phyloP scores from a whole-genome alignment of 345 rosid genomes.

The Cardiospermum halicacabum region DNA sequence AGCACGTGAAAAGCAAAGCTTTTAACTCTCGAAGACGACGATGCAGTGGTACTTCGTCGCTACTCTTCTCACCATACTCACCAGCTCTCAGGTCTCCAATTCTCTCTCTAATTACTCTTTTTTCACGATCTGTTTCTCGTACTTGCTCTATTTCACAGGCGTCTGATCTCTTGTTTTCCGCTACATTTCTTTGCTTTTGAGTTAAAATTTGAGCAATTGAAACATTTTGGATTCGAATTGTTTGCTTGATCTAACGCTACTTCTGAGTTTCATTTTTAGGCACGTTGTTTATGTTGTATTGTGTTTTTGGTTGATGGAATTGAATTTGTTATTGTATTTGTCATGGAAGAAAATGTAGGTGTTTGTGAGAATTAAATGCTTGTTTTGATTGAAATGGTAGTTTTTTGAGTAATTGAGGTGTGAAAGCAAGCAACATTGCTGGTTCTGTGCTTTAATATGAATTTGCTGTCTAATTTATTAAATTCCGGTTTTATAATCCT shows the following conservation, averaged over 20 bases:
- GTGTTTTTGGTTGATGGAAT: not conserved
- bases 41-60: slow-evolving; percentile 56
- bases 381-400: not conserved
- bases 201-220: not conserved
- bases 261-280: not conserved
- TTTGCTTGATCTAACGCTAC: slow-evolving; percentile 4
- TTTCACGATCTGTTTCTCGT: not conserved
- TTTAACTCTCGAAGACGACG: slow-evolving; percentile 9
- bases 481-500: not conserved
- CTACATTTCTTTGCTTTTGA: not conserved
- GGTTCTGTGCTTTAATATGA: not conserved
- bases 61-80: slow-evolving; percentile 42
- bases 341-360: not conserved
- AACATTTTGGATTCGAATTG: not conserved
- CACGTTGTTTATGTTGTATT: not conserved
- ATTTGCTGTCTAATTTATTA: not conserved
- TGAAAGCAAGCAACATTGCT: not conserved
- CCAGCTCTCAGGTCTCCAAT: slow-evolving; percentile 47
- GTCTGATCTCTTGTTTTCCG: slow-evolving; percentile 1
- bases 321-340: not conserved
- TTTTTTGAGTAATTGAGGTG: not conserved
- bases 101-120: not conserved
- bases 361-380: not conserved
- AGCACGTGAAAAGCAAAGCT: not conserved
- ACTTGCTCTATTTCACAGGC: not conserved